A percentile compares a stretch with the other conserved stretches of the same genome.
Conservation (phyloP, 306 rosid genomes). For the Albizia julibrissin region DNA sequence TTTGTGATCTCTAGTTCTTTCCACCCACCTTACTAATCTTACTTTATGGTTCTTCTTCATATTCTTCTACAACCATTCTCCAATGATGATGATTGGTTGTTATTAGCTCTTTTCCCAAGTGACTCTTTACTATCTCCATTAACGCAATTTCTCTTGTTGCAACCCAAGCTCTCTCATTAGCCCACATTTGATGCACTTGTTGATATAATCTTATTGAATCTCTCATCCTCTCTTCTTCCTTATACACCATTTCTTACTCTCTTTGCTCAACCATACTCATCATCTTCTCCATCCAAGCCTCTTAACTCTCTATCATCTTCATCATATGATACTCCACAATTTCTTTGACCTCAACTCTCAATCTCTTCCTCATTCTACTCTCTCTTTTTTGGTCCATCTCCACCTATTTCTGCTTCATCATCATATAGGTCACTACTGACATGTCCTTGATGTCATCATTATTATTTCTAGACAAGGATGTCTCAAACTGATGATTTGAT, state of each 20-base stretch:
- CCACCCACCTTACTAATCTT: constrained; percentile 26
- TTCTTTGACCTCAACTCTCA: constrained; percentile 62
- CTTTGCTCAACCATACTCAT: constrained; percentile 54
- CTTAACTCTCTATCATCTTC: constrained; percentile 65
- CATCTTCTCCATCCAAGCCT: constrained; percentile 73
- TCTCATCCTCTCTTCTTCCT: constrained; percentile 68
- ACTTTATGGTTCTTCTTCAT: constrained; percentile 12
- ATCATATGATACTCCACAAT: constrained; percentile 61
- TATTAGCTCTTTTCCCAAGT: constrained; percentile 33
- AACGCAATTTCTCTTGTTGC: constrained; percentile 66
- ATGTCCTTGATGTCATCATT: constrained; percentile 60
- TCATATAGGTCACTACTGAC: constrained; percentile 45
- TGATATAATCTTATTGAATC: constrained; percentile 53
- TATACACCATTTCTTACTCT: constrained; percentile 53
- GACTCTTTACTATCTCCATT: constrained; percentile 53
- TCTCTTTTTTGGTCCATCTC: constrained; percentile 13
- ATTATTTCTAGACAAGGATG: constrained; percentile 67
- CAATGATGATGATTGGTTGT: neutral
- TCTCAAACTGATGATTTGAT: constrained; percentile 61
- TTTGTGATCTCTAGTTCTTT: constrained; percentile 50
- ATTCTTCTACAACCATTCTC: neutral
- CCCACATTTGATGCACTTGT: constrained; percentile 61
- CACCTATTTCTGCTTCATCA: constrained; percentile 49
- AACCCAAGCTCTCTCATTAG: constrained; percentile 73
- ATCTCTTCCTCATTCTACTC: constrained; percentile 41